Conservation (phyloP, 2,329 filamentous ascomycete species). For the Talaromyces sp. region DNA sequence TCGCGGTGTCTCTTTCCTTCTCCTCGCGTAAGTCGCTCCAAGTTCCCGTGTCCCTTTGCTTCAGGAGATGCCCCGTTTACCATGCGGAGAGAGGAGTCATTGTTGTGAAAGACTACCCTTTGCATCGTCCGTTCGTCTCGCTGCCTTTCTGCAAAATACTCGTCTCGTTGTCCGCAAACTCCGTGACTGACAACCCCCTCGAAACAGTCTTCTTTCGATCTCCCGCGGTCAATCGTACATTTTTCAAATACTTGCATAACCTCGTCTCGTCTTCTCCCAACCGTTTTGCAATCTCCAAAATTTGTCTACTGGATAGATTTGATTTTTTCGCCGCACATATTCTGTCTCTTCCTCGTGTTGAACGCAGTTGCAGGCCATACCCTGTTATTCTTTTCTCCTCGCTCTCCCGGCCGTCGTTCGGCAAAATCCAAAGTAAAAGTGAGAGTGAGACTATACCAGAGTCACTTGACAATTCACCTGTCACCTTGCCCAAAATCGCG, state of each 20-base stretch:
- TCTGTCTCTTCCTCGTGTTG: not conserved
- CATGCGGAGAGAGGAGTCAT: slow-evolving; percentile 10
- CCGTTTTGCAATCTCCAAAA: not conserved
- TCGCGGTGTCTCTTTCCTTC: slow-evolving; percentile 13
- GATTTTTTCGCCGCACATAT: slow-evolving; percentile 15
- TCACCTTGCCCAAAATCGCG: not conserved
- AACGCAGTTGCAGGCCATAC: not conserved
- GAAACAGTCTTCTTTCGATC: slow-evolving; percentile 11
- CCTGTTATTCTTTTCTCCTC: not conserved
- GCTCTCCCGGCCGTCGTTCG: not conserved
- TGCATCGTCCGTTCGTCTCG: not conserved
- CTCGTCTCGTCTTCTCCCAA: not conserved
- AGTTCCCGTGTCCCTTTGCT: slow-evolving; percentile 1
- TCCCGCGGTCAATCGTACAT: slow-evolving; percentile 10
- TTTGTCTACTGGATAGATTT: slow-evolving; percentile 19
- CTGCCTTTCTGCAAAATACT: not conserved
- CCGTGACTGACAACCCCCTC: slow-evolving; percentile 10
- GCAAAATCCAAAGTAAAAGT: slow-evolving; percentile 4
- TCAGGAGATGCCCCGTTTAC: slow-evolving; percentile 1
- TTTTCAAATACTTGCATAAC: slow-evolving; percentile 10
- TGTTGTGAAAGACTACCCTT: not conserved
- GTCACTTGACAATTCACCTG: not conserved
- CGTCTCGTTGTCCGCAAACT: not conserved
- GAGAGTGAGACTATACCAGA: not conserved
- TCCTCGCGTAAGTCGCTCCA: slow-evolving; percentile 11